Evolutionary conservation across 495 filamentous ascomycete genomes (phyloP), one percentile per base, ranked within the genome.

Genomic region (Tuber melanosporum): DNA sequence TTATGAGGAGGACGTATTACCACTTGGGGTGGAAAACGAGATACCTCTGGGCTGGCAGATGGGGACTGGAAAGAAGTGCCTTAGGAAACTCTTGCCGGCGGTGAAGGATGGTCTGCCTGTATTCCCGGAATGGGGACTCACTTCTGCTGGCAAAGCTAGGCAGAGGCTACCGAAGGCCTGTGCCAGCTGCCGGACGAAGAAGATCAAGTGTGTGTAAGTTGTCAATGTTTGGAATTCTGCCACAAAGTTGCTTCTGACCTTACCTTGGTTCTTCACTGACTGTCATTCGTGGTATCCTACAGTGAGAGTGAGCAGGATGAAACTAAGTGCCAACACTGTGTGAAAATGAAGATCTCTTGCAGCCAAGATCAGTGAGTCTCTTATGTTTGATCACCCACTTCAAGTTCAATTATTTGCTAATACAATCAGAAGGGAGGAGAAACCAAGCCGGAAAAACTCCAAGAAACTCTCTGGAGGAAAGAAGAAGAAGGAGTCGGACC

Each of bases 141-240:
- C 82, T 3, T 82, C 83, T 41, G 82, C 79, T 72, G 82, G 82
- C 42, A 83, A 83, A 41, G 82, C 82, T 14, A 76, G 82, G 49
- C 82, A 83, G 69, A 70, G 82, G 10, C 69, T 83, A 45, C 82
- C 82, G 52, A 79, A 82, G 57, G 82, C 82, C 43, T 83, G 82
- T 70, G 76, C 74, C 15, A 83, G 79, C 71, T 83, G 82, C 45
- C 75, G 82, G 12, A 77, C 80, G 10, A 83, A 83, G 73, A 83
- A 83, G 74, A 83, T 83, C 47, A 82, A 81, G 75, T 83, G 82
- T 83, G 79, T 83, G 82, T 83, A 82, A 77, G 82, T 83, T 74
- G 71, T 49, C 41, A 74, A 71, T 69, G n/a, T 69, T 76, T 73
- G 72, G 49, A 32, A 14, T 45, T 36, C 26, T 26, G n/a, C 6